phyloP scores from a whole-genome alignment of 2,329 filamentous ascomycete species.

The Aspergillus transmontanensis region DNA sequence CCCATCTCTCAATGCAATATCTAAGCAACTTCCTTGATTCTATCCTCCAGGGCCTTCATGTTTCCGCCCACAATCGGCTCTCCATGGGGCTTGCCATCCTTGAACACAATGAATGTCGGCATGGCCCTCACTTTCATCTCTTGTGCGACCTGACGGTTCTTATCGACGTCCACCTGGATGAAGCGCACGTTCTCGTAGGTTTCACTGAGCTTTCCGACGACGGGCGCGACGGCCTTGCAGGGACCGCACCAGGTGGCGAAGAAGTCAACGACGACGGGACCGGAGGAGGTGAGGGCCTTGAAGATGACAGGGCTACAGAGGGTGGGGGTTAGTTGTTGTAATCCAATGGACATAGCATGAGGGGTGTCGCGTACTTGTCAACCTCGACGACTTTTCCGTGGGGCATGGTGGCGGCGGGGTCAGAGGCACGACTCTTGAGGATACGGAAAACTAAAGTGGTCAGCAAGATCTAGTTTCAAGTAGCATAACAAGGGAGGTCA shows the following conservation, averaged over 20 bases:
- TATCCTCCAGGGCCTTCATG: constrained; percentile 30
- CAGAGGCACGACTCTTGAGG: constrained; percentile 15
- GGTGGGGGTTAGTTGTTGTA: not conserved
- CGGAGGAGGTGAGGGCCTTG: constrained; percentile 50
- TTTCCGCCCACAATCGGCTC: constrained; percentile 33
- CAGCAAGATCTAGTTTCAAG: not conserved
- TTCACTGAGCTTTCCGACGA: constrained; percentile 55
- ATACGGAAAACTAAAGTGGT: constrained; percentile 17
- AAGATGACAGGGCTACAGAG: constrained; percentile 60
- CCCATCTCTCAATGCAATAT: not conserved
- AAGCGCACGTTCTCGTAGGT: constrained; percentile 55
- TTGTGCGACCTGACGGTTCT: constrained; percentile 51
- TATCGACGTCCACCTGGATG: constrained; percentile 59
- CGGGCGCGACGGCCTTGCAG: constrained; percentile 57
- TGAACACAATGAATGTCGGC: constrained; percentile 46
- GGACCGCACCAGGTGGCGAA: constrained; percentile 61
- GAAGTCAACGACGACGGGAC: constrained; percentile 57
- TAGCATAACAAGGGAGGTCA: not conserved
- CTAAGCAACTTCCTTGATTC: constrained; percentile 24
- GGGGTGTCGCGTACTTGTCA: constrained; percentile 32
- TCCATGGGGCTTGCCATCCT: constrained; percentile 39
- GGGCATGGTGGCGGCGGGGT: constrained; percentile 27
- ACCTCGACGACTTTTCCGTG: constrained; percentile 41
- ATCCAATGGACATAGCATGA: no score
- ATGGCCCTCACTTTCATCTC: constrained; percentile 54